These are phyloP conservation scores for Solanum chmielewskii DNA, from an alignment of 257 asterid genomes.

Conservation along the genomic window DNA sequence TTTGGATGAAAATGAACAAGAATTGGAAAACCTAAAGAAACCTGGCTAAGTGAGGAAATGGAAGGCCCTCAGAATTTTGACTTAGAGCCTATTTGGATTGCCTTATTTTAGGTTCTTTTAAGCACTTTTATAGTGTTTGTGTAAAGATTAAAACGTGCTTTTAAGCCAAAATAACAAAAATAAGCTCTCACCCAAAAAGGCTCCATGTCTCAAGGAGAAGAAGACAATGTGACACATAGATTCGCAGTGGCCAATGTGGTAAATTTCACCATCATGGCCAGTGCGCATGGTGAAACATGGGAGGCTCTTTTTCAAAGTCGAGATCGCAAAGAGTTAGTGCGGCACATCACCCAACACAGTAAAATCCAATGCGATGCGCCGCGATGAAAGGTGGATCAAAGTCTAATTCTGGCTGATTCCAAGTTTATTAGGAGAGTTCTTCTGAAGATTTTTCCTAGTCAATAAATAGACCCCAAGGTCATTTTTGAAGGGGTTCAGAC, in stretches of 20 bases:
- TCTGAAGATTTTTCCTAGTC: neutral
- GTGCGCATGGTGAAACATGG: neutral
- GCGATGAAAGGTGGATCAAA: no score
- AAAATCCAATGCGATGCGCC: neutral
- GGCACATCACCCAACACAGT: neutral
- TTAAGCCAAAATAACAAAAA: neutral
- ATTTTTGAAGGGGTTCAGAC: neutral
- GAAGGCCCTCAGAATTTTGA: neutral
- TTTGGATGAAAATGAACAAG: neutral
- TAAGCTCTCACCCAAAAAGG: neutral
- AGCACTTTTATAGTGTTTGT: neutral
- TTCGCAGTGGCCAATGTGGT: neutral
- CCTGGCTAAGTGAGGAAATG: neutral
- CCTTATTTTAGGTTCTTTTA: neutral
- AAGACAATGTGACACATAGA: neutral
- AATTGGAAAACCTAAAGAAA: neutral
- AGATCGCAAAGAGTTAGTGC: neutral
- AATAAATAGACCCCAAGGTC: neutral
- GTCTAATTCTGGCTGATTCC: neutral
- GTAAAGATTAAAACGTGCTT: neutral
- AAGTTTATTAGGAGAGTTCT: neutral
- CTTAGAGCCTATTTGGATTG: neutral
- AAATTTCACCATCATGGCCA: neutral
- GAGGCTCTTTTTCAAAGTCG: neutral
- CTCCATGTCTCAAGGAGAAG: neutral